Percentiles rank a stretch among this genome's conserved stretches.
phyloP scores from a whole-genome alignment of 2,329 filamentous ascomycete genomes.

The Xylariales sp. region DNA sequence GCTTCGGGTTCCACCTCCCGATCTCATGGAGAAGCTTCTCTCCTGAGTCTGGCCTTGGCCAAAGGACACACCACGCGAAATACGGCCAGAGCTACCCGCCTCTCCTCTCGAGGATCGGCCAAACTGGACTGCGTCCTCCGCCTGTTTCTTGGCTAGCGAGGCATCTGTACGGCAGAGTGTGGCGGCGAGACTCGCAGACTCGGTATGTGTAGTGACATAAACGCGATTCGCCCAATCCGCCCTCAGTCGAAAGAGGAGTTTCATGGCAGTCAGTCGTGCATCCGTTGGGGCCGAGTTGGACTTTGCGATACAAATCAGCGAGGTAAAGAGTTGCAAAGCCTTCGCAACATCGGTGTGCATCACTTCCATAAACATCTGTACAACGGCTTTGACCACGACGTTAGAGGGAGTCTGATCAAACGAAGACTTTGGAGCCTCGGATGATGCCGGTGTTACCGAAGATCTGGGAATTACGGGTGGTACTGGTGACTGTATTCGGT shows the following conservation, averaged over 20 bases:
- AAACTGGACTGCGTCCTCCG: constrained; percentile 46
- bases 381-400: constrained; percentile 65
- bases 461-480: constrained; percentile 22
- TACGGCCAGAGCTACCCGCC: constrained; percentile 33
- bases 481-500: constrained; percentile 40
- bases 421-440: constrained; percentile 22
- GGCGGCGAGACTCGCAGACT: constrained; percentile 68
- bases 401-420: constrained; percentile 57
- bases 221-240: constrained; percentile 77
- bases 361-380: constrained; percentile 70
- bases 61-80: constrained; percentile 49
- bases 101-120: constrained; percentile 41
- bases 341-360: constrained; percentile 64
- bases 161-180: constrained; percentile 63
- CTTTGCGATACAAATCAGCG: constrained; percentile 59
- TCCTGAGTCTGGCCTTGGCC: constrained; percentile 42
- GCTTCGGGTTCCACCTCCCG: constrained; percentile 34
- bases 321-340: constrained; percentile 56
- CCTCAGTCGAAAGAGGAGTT: constrained; percentile 74
- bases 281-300: constrained; percentile 58
- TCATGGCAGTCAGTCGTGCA: constrained; percentile 69
- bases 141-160: constrained; percentile 44
- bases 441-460: constrained; percentile 17
- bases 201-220: constrained; percentile 64
- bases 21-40: constrained; percentile 35